Conservation (phyloP, 371 early-diverging fungal species). For the Mortierella sp. region DNA sequence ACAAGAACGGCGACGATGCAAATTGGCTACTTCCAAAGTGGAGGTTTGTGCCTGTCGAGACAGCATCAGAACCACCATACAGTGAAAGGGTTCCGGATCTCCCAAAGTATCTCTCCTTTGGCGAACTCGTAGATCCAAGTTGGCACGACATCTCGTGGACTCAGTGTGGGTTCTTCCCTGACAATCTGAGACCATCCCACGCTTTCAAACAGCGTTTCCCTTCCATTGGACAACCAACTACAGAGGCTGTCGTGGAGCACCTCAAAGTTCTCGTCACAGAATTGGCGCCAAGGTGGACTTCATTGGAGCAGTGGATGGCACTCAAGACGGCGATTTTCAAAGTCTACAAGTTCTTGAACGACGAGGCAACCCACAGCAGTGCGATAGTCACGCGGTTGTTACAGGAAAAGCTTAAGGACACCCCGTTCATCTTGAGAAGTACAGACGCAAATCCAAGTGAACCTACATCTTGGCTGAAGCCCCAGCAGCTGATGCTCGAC, state of each 20-base stretch:
- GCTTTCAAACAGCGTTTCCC: constrained; percentile 3
- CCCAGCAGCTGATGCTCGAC: constrained; percentile 25
- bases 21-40: constrained; percentile 27
- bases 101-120: constrained; percentile 16
- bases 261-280: constrained; percentile 5
- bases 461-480: constrained; percentile 9
- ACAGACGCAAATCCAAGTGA: constrained; percentile 9
- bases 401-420: not conserved
- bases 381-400: not conserved
- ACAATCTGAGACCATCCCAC: constrained; percentile 9
- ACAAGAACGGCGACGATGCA: not conserved
- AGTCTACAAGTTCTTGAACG: constrained; percentile 6
- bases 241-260: not conserved
- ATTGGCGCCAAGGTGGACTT: constrained; percentile 11
- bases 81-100: not conserved
- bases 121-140: not conserved
- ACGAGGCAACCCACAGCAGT: too few relatives aligned
- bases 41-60: constrained; percentile 20
- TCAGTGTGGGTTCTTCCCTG: constrained; percentile 25
- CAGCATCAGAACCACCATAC: not conserved
- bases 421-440: constrained; percentile 24
- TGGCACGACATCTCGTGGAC: constrained; percentile 23
- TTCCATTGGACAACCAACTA: not conserved
- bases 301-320: not conserved
- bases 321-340: constrained; percentile 9